phyloP scores from a whole-genome alignment of 352 stramenopile genomes.

The Hyaloperonospora arabidopsidis region DNA sequence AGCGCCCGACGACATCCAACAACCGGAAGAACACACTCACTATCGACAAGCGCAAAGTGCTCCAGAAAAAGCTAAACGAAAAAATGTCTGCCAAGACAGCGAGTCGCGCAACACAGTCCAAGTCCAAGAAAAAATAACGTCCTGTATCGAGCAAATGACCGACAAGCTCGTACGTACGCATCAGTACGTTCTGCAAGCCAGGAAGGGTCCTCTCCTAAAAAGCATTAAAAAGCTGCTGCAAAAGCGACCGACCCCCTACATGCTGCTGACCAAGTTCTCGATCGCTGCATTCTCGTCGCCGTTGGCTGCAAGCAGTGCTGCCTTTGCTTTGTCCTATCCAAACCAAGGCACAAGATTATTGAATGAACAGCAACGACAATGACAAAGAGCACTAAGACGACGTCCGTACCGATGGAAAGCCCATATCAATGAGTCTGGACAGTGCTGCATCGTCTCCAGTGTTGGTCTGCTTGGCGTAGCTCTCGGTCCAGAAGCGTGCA shows the following conservation, averaged over 20 bases:
- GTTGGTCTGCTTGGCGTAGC: slow-evolving; percentile 83
- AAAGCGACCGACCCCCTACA: slow-evolving; percentile 41
- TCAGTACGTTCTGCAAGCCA: slow-evolving; percentile 23
- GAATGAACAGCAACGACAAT: neutral
- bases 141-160: too few relatives aligned
- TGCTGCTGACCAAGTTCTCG: slow-evolving; percentile 65
- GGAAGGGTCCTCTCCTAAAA: neutral
- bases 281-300: slow-evolving; percentile 87
- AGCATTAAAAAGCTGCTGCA: neutral
- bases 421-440: slow-evolving; percentile 78
- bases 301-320: slow-evolving; percentile 51
- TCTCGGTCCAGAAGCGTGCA: slow-evolving; percentile 94
- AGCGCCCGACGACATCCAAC: slow-evolving; percentile 25
- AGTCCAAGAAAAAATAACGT: slow-evolving; percentile 41
- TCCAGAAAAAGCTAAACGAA: slow-evolving; percentile 65
- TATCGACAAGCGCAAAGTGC: slow-evolving; percentile 48
- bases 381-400: neutral
- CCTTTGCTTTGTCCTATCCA: slow-evolving; percentile 53
- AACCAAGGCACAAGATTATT: neutral
- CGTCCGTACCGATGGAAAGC: slow-evolving; percentile 56
- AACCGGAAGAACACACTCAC: slow-evolving; percentile 27
- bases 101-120: slow-evolving; percentile 38
- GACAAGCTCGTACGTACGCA: slow-evolving; percentile 13
- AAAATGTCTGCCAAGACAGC: slow-evolving; percentile 49
- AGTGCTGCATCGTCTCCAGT: slow-evolving; percentile 52